Percentiles rank a stretch among this genome's conserved stretches.
Evolutionary conservation across 164 flowering plant species (phyloP).

Genomic region (Echeveria elegans): DNA sequence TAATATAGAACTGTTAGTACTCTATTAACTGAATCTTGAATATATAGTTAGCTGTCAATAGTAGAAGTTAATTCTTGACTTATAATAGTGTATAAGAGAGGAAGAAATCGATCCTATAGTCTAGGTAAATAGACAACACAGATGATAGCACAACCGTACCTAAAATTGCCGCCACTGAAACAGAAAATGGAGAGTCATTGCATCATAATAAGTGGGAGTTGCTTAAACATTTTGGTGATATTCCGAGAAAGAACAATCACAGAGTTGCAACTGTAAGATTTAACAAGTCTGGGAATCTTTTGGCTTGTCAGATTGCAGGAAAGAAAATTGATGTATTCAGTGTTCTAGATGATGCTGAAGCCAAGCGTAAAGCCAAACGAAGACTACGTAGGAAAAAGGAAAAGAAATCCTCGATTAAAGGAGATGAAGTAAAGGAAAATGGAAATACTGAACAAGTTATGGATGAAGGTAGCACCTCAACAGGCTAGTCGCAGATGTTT

Average conservation of each 20-base stretch:
- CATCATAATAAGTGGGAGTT: conserved; percentile 59
- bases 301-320: conserved; percentile 96
- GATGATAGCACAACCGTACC: conserved; percentile 18
- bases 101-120: no score
- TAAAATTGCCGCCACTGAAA: conserved; percentile 16
- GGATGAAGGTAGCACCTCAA: conserved; percentile 22
- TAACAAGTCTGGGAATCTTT: conserved; percentile 64
- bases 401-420: conserved; percentile 45
- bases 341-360: conserved; percentile 64
- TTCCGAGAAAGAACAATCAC: conserved; percentile 71
- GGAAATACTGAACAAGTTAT: conserved; percentile 24
- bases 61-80: no score
- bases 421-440: conserved; percentile 31
- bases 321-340: conserved; percentile 72
- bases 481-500: conserved; percentile 58
- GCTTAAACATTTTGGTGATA: conserved; percentile 71
- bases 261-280: conserved; percentile 82
- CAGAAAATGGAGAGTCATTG: conserved; percentile 20
- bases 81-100: no score
- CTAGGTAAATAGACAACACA: no score
- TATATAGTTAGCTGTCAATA: no score
- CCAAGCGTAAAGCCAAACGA: conserved; percentile 82
- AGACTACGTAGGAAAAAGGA: conserved; percentile 68
- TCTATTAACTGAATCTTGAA: no score
- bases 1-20: no score